A percentile compares a stretch with the other conserved stretches of the same genome.
These are phyloP conservation scores for Coleophoma cylindrospora DNA, from an alignment of 2,329 filamentous ascomycete species.

Conservation along the genomic window DNA sequence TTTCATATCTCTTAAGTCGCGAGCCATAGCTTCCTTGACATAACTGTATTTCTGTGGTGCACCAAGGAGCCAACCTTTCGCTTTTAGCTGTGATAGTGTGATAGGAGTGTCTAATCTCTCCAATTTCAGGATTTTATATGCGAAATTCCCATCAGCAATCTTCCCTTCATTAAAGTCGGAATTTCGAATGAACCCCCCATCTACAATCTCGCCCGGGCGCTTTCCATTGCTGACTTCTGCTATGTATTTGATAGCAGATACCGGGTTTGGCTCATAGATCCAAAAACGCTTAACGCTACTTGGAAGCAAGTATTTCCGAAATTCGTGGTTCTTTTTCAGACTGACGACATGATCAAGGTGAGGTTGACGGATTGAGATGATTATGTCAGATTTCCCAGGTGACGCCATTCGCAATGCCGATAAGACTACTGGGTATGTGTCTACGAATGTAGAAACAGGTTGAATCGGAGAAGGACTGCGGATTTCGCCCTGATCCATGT, in stretches of 20 bases:
- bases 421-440: too few relatives aligned
- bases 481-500: too few relatives aligned
- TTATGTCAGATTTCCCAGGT: slow-evolving; percentile 44
- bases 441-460: too few relatives aligned
- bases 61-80: slow-evolving; percentile 39
- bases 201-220: slow-evolving; percentile 37
- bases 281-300: slow-evolving; percentile 50
- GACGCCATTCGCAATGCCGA: neutral
- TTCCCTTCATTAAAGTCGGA: slow-evolving; percentile 19
- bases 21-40: neutral
- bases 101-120: slow-evolving; percentile 57
- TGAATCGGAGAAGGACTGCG: too few relatives aligned
- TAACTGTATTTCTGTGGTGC: neutral
- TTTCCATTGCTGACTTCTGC: slow-evolving; percentile 42
- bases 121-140: slow-evolving; percentile 45
- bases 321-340: slow-evolving; percentile 46
- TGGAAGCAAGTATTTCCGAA: slow-evolving; percentile 49
- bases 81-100: slow-evolving; percentile 42
- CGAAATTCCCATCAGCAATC: slow-evolving; percentile 43
- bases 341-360: slow-evolving; percentile 40
- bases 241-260: slow-evolving; percentile 47
- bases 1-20: neutral
- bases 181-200: slow-evolving; percentile 5
- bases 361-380: slow-evolving; percentile 40
- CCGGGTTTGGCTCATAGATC: slow-evolving; percentile 44